These are phyloP conservation scores for Brassica rapa DNA, from an alignment of 345 rosid genomes.

Conservation along the genomic window DNA sequence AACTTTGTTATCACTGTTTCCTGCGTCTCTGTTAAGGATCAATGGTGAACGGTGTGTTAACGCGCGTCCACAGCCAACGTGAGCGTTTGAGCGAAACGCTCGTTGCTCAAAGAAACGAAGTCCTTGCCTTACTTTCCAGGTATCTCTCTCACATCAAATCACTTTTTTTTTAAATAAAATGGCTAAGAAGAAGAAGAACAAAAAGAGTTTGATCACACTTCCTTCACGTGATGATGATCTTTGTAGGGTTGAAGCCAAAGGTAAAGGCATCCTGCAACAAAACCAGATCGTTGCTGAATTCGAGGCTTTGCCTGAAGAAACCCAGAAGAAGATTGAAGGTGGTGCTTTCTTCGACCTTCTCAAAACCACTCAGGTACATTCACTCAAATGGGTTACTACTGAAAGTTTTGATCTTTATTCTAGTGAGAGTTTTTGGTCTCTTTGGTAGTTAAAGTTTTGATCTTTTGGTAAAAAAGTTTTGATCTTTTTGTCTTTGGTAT, in stretches of 20 bases:
- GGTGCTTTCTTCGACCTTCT: slow-evolving; percentile 72
- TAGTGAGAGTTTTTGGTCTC: neutral
- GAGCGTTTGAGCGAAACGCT: slow-evolving; percentile 84
- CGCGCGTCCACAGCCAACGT: slow-evolving; percentile 69
- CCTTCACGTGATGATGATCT: neutral
- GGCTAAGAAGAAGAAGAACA: neutral
- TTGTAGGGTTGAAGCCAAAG: slow-evolving; percentile 69
- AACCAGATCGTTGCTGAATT: slow-evolving; percentile 75
- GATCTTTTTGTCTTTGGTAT: neutral
- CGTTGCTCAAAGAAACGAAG: slow-evolving; percentile 59
- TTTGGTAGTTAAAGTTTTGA: neutral
- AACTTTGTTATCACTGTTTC: neutral
- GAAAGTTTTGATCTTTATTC: neutral
- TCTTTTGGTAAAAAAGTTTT: neutral
- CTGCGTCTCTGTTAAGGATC: slow-evolving; percentile 29
- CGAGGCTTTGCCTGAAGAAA: slow-evolving; percentile 63
- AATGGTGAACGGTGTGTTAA: slow-evolving; percentile 56
- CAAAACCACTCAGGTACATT: slow-evolving; percentile 45
- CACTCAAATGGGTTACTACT: neutral
- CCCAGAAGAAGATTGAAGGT: slow-evolving; percentile 51
- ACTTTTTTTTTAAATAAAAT: neutral
- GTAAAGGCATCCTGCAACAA: slow-evolving; percentile 74
- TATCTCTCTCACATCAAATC: neutral
- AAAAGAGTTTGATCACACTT: neutral
- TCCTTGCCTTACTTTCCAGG: slow-evolving; percentile 57